phyloP scores from a whole-genome alignment of 306 rosid genomes.

The Styphnolobium japonicum region DNA sequence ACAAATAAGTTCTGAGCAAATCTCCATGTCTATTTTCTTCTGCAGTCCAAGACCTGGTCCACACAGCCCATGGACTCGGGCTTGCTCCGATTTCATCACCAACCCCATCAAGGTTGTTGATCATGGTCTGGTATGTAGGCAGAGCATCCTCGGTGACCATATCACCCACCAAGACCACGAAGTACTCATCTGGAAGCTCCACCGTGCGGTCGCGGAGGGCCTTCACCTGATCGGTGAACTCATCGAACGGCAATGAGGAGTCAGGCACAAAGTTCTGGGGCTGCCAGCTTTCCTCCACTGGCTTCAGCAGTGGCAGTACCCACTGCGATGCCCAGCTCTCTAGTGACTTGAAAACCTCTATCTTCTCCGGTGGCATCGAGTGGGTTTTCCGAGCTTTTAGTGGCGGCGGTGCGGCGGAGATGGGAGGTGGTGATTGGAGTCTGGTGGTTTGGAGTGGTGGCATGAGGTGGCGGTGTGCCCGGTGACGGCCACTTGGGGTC shows the following conservation, averaged over 20 bases:
- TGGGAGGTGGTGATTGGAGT: not conserved
- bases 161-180: constrained; percentile 68
- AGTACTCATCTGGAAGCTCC: constrained; percentile 66
- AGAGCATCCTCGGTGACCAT: constrained; percentile 85
- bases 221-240: constrained; percentile 53
- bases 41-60: constrained; percentile 80
- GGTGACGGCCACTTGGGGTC: not conserved
- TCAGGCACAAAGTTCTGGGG: constrained; percentile 63
- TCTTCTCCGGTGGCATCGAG: constrained; percentile 56
- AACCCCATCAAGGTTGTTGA: constrained; percentile 67
- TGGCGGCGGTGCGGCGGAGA: constrained; percentile 14
- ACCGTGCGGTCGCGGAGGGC: constrained; percentile 61
- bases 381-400: constrained; percentile 20
- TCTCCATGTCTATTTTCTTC: constrained; percentile 90
- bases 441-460: not conserved
- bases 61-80: constrained; percentile 69
- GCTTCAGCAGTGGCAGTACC: constrained; percentile 54
- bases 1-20: constrained; percentile 60
- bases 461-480: not conserved
- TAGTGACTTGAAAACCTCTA: constrained; percentile 45
- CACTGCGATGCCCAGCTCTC: constrained; percentile 60
- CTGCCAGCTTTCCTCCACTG: constrained; percentile 73
- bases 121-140: constrained; percentile 77
- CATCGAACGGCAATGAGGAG: constrained; percentile 31
- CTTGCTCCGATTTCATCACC: constrained; percentile 60